Evolutionary conservation across 2,329 filamentous ascomycete genomes (phyloP), one percentile per base, ranked within the genome.

Genomic region (Clonostachys solani): DNA sequence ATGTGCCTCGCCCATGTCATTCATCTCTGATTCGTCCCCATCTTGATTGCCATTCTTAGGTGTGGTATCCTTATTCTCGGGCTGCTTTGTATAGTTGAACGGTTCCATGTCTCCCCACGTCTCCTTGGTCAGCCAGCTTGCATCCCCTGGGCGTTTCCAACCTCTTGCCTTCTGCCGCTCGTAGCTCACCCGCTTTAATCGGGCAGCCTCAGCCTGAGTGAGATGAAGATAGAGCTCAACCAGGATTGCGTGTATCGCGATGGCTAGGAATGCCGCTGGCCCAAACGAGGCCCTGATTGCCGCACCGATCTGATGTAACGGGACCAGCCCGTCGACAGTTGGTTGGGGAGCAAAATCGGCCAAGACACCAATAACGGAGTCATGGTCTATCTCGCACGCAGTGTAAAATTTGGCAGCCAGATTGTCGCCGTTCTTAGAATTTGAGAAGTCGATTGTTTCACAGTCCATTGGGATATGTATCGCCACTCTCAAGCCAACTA

Each of bases 231-330:
- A 45, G 15, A 45, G 17, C 38, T 45, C 43, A 17, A 45, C 17
- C 13, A 33, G n/a, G 18, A 45, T 29, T 15, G 43, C 35, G 23
- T 45, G 43, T 17, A 45, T 17, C 17, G 23, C 29, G 17, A 45
- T 15, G 43, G 33, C 36, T 16, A 45, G 36, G 17, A 17, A 37
- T 13, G 38, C 33, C 13, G 16, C 16, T 17, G 73, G 67, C 4
- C 75, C 78, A 12, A 42, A 19, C 16, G 16, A 17, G 10, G 19
- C 15, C 36, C 36, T n/a, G 17, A 38, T n/a, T 38, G 36, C 15
- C 10, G 36, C 36, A 18, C 15, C 15, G 15, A 38, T 38, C 8
- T 38, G n/a, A 15, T 42, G 19, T 19, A 42, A 13, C n/a, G 40
- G 16, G 40, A 23, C 5, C 7, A 17, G 16, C 3, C 16, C n/a